These are phyloP conservation scores for Annulohypoxylon truncatum DNA, from an alignment of 2,329 filamentous ascomycete genomes.

Conservation along the genomic window DNA sequence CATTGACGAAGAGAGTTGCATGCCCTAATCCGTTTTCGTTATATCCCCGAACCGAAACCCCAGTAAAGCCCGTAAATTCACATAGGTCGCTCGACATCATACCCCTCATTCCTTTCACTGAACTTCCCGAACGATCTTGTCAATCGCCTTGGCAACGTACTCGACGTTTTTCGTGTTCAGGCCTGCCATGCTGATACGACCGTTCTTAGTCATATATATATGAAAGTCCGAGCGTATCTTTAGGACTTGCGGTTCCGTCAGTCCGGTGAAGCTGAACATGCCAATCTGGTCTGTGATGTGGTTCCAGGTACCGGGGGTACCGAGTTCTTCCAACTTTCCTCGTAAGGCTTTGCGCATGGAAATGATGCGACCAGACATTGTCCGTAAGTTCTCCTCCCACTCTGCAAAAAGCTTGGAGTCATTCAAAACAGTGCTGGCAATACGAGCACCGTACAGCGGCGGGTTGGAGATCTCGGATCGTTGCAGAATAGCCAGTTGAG, in stretches of 20 bases:
- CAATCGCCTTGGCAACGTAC: slow-evolving; percentile 90
- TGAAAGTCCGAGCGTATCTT: slow-evolving; percentile 77
- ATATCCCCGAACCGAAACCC: slow-evolving; percentile 24
- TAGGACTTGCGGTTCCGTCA: slow-evolving; percentile 78
- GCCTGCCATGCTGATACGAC: slow-evolving; percentile 98
- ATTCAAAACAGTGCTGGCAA: slow-evolving; percentile 87
- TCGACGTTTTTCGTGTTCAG: slow-evolving; percentile 92
- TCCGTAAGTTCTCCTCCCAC: slow-evolving; percentile 91
- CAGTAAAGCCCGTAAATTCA: slow-evolving; percentile 22
- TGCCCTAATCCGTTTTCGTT: slow-evolving; percentile 19
- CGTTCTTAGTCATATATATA: slow-evolving; percentile 97
- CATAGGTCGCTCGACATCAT: slow-evolving; percentile 1
- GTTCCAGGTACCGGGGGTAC: slow-evolving; percentile 91
- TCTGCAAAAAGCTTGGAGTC: slow-evolving; percentile 83
- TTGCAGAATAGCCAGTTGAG: slow-evolving; percentile 93
- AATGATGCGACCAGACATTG: slow-evolving; percentile 96
- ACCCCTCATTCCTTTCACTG: slow-evolving; percentile 33
- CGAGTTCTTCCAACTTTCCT: slow-evolving; percentile 82
- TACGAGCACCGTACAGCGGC: slow-evolving; percentile 91
- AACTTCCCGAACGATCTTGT: slow-evolving; percentile 78
- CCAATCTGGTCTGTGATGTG: slow-evolving; percentile 99
- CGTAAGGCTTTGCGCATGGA: slow-evolving; percentile 86
- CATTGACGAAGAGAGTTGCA: slow-evolving; percentile 28
- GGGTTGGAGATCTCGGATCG: slow-evolving; percentile 98
- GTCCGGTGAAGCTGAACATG: slow-evolving; percentile 96